Evolutionary conservation across 768 basidiomycete genomes (phyloP), one percentile per base, ranked within the genome.

Genomic region (Boletellus ananas): DNA sequence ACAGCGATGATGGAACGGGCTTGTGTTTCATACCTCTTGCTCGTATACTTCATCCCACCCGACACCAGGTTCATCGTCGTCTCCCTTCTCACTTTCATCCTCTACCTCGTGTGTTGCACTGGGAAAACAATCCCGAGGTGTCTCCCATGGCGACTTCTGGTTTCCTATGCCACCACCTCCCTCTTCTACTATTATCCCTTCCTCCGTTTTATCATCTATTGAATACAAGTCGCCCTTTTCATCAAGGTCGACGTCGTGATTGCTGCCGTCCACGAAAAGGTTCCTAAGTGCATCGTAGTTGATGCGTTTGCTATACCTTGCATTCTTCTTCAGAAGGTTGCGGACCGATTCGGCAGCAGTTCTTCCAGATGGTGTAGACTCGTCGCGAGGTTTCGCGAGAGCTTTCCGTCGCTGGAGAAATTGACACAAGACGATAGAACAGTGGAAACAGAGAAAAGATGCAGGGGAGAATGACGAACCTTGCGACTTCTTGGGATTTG

Each of bases 221-320:
- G 74, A 78, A 59, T 83, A 83, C 35, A 84, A 64, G 48, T 76
- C 72, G 25, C 72, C 73, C 53, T 74, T 73, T 36, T 74, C 77
- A 50, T 77, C 80, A 7, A 61, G 43, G 21, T 58, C 55, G 34
- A 63, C 50, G 43, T 47, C 34, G 16, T 57, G 51, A 38, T 52
- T 39, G 25, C 44, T 47, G 40, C 69, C 59, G 13, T 81, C 80
- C 25, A 78, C 72, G 64, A 94, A 90, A 11, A 95, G 76, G 49
- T 81, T 80, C 57, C 88, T 86, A 46, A 94, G 79, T 1, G 90
- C 91, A 58, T 90, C 87, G 65, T 95, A 96, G 66, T 96, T 96
- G 70, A 95, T 94, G 45, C 91, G 83, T 62, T 90, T 90, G 70
- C 89, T 92, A 69, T 94, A 93, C 62, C 83, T 87, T 20, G 84